Evolutionary conservation across 306 rosid genomes (phyloP), one percentile per base, ranked within the genome.

Genomic region (Benincasa hispida): DNA sequence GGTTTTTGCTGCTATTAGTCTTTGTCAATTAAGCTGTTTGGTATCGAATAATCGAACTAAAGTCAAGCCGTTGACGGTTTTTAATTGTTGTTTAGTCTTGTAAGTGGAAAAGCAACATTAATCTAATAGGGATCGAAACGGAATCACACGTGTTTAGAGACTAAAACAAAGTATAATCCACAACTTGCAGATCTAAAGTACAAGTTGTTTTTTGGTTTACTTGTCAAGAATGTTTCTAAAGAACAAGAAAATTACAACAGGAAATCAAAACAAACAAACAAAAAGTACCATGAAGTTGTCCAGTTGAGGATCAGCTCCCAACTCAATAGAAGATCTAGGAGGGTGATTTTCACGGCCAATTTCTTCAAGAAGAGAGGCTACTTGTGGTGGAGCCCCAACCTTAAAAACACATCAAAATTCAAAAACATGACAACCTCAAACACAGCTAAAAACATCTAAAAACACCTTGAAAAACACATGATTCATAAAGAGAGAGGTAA

Each of bases 301-400:
- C 17, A 93, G 93, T 50, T 89, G 90, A n/a, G 98, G 96, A 88
- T 93, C 95, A 75, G 89, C 91, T 83, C 91, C 96, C 18, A 87
- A 76, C 84, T 83, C 76, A 82, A 66, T 75, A 78, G 87, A 50
- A 68, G 83, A 25, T 21, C 72, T 35, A 3, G 53, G 21, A 4
- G 86, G 80, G 78, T 72, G 81, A 62, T 30, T 87, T 72, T 84
- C 87, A 14, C 84, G 82, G 37, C 74, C 83, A 45, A 87, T 82
- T 86, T 91, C 91, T 81, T 88, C 93, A 15, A 93, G 88, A 21
- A 88, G 78, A 18, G 82, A 86, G 5, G 87, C 87, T 37, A 84
- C 80, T 81, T 89, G 90, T 18, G 89, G 83, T 3, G 97, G 92
- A 67, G 93, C 98, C 80, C 98, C 98, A 83, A 93, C 91, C 97